Base-by-base conservation (phyloP, 768 basidiomycete genomes). In the Leccinum uliginosum region DNA sequence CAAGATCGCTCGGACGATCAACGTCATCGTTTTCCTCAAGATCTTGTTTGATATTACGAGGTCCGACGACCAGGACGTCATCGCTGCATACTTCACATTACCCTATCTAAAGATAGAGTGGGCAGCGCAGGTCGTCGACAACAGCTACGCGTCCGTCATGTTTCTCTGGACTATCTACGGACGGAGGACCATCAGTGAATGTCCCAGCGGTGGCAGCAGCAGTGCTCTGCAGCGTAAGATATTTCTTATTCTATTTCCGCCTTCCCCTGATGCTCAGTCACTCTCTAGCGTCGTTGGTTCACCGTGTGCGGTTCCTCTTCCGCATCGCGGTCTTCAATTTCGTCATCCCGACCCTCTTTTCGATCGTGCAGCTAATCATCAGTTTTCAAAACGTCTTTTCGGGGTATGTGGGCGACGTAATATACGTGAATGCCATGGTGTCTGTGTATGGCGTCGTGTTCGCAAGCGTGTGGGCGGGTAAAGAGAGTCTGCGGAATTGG, bases 31-130 rank as follows among this genome's bases (percentile, higher is more conserved):
- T 4, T 73, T 74, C 30, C 63, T 60, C n/a, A 64, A 60, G 24
- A 57, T 65, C 5, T 34, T 73, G 23, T 54, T 50, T 4, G 59
- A 63, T 38, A 67, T 60, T 12, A 58, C 62, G 17, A 59, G 51
- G 29, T 48, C 62, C 1, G 67, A 57, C 10, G 17, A 62, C 14
- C 47, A 58, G 40, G 47, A 58, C 0, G 23, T 67, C n/a, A 56
- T 45, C 9, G 2, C 55, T 3, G 46, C 56, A 8, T 73, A 61
- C 61, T 35, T 48, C 11, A 9, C 59, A 10, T 53, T 61, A 3
- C 72, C 69, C 11, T 69, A 63, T 53, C 8, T 72, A 23, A 73
- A 66, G 50, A 64, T 69, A n/a, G 72, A 69, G 24, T 71, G 70
- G 67, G 56, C 56, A 3, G 47, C 64, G 1, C 70, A 71, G 55